A percentile compares a stretch with the other conserved stretches of the same genome.
Evolutionary conservation across 768 basidiomycete genomes (phyloP).

Genomic region (Calocybe cyanea): DNA sequence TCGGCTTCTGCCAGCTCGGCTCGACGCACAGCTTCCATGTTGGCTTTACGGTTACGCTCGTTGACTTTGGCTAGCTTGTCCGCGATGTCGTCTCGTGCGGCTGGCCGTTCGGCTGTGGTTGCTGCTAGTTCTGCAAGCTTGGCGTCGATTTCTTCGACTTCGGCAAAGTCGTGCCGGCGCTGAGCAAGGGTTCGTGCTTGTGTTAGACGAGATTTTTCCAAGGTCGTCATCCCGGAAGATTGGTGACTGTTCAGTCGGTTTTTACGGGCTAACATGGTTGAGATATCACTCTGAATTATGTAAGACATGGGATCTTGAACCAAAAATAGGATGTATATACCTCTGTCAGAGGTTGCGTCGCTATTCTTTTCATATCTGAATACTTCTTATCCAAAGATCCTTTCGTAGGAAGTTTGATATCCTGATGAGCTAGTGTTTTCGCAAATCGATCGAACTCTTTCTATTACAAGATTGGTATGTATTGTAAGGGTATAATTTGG

Average conservation of each 20-base stretch:
- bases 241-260: slow-evolving; percentile 33
- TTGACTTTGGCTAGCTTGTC: slow-evolving; percentile 78
- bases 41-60: slow-evolving; percentile 85
- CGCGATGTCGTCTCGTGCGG: slow-evolving; percentile 20
- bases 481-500: slow-evolving; percentile 19
- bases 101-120: slow-evolving; percentile 10
- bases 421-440: slow-evolving; percentile 41
- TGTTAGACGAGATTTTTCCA: slow-evolving; percentile 64
- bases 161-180: slow-evolving; percentile 65
- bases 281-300: slow-evolving; percentile 66
- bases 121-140: slow-evolving; percentile 54
- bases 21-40: slow-evolving; percentile 72
- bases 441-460: slow-evolving; percentile 68
- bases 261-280: slow-evolving; percentile 73
- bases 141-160: slow-evolving; percentile 58
- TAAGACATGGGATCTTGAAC: slow-evolving; percentile 6
- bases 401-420: slow-evolving; percentile 65
- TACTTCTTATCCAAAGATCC: slow-evolving; percentile 63
- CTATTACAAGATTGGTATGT: slow-evolving; percentile 31
- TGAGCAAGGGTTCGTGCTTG: slow-evolving; percentile 72
- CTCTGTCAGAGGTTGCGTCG: slow-evolving; percentile 72
- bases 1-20: slow-evolving; percentile 71
- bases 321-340: slow-evolving; percentile 33
- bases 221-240: slow-evolving; percentile 33
- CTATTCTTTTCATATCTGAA: slow-evolving; percentile 55